Percentiles rank a stretch among this genome's conserved stretches.
Evolutionary conservation across 257 asterid genomes (phyloP).

Genomic region (Fraxinus excelsior): DNA sequence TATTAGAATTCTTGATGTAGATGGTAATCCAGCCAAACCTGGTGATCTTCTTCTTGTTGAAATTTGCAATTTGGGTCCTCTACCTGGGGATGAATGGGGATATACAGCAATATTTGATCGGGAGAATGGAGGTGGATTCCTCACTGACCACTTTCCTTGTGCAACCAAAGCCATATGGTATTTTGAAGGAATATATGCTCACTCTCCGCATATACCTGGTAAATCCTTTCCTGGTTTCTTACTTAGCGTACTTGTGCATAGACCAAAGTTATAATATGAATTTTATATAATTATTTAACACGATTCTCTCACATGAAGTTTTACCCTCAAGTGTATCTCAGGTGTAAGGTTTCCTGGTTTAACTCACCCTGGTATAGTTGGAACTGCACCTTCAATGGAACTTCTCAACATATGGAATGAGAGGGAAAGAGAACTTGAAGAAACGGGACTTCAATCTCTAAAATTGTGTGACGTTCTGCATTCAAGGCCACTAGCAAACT

Average conservation of each 20-base stretch:
- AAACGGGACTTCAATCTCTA: constrained; percentile 61
- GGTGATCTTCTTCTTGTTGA: constrained; percentile 91
- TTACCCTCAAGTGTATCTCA: constrained; percentile 11
- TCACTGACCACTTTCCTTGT: constrained; percentile 84
- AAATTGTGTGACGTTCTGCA: constrained; percentile 89
- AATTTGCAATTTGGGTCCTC: constrained; percentile 92
- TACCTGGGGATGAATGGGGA: constrained; percentile 98
- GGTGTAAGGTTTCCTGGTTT: constrained; percentile 95
- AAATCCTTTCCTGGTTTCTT: background rate
- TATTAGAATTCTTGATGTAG: constrained; percentile 64
- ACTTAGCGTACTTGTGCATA: background rate
- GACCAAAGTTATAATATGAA: too few relatives aligned
- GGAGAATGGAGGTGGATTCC: constrained; percentile 95
- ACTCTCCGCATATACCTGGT: constrained; percentile 98
- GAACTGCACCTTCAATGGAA: constrained; percentile 93
- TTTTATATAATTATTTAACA: background rate
- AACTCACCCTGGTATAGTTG: constrained; percentile 90
- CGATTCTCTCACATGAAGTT: background rate
- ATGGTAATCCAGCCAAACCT: constrained; percentile 71
- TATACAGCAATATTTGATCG: constrained; percentile 88
- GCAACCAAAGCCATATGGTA: constrained; percentile 96
- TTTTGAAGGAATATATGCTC: constrained; percentile 92
- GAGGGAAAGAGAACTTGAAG: constrained; percentile 72
- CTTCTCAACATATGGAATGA: constrained; percentile 80
- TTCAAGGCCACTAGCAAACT: constrained; percentile 76